A percentile compares a stretch with the other conserved stretches of the same genome.
Evolutionary conservation across 768 basidiomycete genomes (phyloP).

Genomic region (Tephrocybe sp.): DNA sequence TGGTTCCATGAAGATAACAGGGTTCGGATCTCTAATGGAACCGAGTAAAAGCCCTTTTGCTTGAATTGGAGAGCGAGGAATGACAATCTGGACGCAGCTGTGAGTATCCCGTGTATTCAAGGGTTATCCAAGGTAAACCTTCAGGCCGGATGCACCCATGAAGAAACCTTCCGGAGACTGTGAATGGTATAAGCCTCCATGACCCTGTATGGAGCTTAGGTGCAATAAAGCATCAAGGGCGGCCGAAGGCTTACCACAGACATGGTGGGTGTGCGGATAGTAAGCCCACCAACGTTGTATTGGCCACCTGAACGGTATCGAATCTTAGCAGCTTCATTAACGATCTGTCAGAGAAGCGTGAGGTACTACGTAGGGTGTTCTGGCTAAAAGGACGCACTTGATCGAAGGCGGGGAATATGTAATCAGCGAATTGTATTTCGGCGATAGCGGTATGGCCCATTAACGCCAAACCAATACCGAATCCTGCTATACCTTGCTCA

Average conservation of each 20-base stretch:
- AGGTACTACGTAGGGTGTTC: background rate
- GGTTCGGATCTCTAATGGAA: constrained; percentile 90
- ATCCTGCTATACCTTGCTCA: constrained; percentile 93
- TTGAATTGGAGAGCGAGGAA: constrained; percentile 92
- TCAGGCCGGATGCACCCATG: constrained; percentile 85
- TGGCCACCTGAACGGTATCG: constrained; percentile 87
- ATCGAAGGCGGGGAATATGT: constrained; percentile 94
- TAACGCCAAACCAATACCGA: constrained; percentile 86
- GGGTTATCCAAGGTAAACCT: constrained; percentile 43
- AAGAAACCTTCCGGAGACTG: constrained; percentile 97
- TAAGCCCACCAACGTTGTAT: constrained; percentile 80
- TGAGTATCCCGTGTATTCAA: background rate
- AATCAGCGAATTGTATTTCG: constrained; percentile 90
- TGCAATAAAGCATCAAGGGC: background rate
- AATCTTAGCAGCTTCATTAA: constrained; percentile 94
- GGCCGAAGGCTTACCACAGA: constrained; percentile 60
- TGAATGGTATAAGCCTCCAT: constrained; percentile 92
- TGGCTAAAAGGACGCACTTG: constrained; percentile 49
- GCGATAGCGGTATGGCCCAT: constrained; percentile 97
- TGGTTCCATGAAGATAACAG: constrained; percentile 95
- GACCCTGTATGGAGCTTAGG: constrained; percentile 41
- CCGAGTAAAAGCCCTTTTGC: constrained; percentile 90
- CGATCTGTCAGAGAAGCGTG: constrained; percentile 51
- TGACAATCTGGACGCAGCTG: constrained; percentile 57
- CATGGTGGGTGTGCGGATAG: constrained; percentile 86